Evolutionary conservation across 163 green algal species (phyloP).

Genomic region (Chlamydomonas reinhardtii): DNA sequence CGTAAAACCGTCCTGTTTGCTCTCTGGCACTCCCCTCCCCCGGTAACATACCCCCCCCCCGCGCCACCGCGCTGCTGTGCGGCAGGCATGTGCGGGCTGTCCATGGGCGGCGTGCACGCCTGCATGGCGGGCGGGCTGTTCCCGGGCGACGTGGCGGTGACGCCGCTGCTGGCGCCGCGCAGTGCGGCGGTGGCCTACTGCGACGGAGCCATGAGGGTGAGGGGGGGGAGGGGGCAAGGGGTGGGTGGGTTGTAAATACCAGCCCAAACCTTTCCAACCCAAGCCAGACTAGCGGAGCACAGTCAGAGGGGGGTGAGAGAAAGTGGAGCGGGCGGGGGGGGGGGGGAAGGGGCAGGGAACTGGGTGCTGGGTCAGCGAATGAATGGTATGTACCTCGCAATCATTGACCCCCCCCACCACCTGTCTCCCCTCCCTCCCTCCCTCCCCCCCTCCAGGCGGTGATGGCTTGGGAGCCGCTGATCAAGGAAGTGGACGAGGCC

Average conservation of each 20-base stretch:
- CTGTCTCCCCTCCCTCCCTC: not conserved
- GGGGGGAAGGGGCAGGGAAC: too few relatives aligned
- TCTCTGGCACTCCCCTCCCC: too few relatives aligned
- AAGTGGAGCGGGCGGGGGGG: too few relatives aligned
- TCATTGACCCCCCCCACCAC: too few relatives aligned
- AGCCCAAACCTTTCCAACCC: too few relatives aligned
- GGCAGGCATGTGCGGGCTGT: constrained; percentile 85
- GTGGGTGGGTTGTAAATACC: too few relatives aligned
- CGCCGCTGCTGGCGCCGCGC: constrained; percentile 83
- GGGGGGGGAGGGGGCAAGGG: not conserved
- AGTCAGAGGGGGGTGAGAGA: too few relatives aligned
- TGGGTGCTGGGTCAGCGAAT: too few relatives aligned
- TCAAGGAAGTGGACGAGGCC: constrained; percentile 49
- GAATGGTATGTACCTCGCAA: too few relatives aligned
- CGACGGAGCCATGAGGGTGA: constrained; percentile 77
- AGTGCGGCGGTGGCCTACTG: constrained; percentile 85
- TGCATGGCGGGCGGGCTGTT: constrained; percentile 86
- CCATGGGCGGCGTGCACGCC: constrained; percentile 93
- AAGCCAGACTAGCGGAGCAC: too few relatives aligned
- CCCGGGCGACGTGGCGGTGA: constrained; percentile 72
- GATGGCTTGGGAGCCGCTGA: constrained; percentile 64
- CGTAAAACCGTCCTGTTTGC: too few relatives aligned
- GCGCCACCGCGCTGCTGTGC: not conserved
- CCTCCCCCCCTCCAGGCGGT: not conserved
- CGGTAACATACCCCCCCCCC: too few relatives aligned